A percentile compares a stretch with the other conserved stretches of the same genome.
Conservation (phyloP, 2,329 filamentous ascomycete species). For the Hortaea werneckii region DNA sequence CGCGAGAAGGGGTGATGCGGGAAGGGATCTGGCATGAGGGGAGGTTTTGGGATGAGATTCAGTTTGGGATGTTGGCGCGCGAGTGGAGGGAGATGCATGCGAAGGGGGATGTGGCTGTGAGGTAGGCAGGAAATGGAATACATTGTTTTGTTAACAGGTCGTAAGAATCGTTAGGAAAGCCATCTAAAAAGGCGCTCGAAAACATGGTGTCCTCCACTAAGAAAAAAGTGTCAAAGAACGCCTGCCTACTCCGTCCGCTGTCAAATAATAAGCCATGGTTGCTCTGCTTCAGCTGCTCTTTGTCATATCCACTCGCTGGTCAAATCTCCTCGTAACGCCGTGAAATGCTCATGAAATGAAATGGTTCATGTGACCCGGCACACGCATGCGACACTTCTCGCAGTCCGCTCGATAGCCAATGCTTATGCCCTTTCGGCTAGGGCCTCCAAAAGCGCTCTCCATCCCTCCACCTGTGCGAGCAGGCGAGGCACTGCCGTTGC, state of each 20-base stretch:
- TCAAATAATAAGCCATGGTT: not conserved
- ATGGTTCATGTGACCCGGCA: conserved; percentile 42
- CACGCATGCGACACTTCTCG: conserved; percentile 36
- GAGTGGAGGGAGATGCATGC: conserved; percentile 26
- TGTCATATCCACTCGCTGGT: not conserved
- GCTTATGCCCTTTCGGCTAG: conserved; percentile 28
- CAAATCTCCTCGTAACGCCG: not conserved
- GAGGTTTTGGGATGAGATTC: conserved; percentile 26
- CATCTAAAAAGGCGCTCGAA: too few species aligned
- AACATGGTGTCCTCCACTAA: too few species aligned
- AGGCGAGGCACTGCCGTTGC: conserved; percentile 17
- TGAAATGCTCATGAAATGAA: conserved; percentile 22
- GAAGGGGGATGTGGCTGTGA: not conserved
- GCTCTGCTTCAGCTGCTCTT: not conserved
- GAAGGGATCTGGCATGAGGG: conserved; percentile 36
- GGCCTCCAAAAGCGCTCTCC: not conserved
- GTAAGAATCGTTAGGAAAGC: too few species aligned
- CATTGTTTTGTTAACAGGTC: too few species aligned
- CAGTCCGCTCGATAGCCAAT: conserved; percentile 42
- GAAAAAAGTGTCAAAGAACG: not conserved
- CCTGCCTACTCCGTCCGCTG: not conserved
- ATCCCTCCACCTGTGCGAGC: not conserved
- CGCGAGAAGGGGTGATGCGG: conserved; percentile 33
- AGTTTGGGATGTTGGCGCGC: conserved; percentile 30
- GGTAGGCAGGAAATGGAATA: conserved; percentile 36